Conservation (phyloP, 2,329 filamentous ascomycete genomes). For the Botrytis aclada region DNA sequence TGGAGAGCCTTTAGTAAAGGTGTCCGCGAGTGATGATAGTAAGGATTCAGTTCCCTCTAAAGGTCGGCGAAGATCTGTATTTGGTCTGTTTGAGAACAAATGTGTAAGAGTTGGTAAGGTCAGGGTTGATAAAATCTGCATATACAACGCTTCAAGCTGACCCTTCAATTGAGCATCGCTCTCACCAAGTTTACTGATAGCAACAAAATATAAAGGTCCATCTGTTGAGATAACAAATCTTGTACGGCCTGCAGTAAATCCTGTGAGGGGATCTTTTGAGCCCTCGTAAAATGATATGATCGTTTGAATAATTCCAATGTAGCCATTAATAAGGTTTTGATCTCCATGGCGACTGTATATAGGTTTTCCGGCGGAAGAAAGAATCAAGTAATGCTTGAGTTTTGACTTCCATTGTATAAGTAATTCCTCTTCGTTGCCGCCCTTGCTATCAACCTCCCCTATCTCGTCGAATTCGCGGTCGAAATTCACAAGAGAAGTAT, state of each 20-base stretch:
- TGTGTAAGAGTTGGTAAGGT: constrained; percentile 83
- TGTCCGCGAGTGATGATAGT: constrained; percentile 87
- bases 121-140: constrained; percentile 95
- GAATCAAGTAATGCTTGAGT: constrained; percentile 93
- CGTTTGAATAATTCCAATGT: constrained; percentile 92
- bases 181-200: constrained; percentile 88
- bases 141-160: constrained; percentile 92
- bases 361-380: constrained; percentile 94
- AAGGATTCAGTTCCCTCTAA: constrained; percentile 88
- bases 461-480: constrained; percentile 75
- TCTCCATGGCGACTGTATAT: constrained; percentile 96
- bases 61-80: constrained; percentile 87
- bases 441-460: constrained; percentile 54
- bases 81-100: constrained; percentile 86
- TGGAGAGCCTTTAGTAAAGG: constrained; percentile 88
- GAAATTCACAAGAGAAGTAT: constrained; percentile 64
- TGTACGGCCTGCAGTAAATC: constrained; percentile 82
- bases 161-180: constrained; percentile 82
- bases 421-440: constrained; percentile 50
- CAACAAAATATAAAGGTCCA: constrained; percentile 87
- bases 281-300: constrained; percentile 96
- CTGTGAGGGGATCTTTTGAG: constrained; percentile 70
- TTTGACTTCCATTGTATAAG: constrained; percentile 83
- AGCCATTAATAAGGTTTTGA: constrained; percentile 82
- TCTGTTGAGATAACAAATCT: constrained; percentile 83